phyloP scores from a whole-genome alignment of 129 eudicot genomes.

The Artemisia annua region DNA sequence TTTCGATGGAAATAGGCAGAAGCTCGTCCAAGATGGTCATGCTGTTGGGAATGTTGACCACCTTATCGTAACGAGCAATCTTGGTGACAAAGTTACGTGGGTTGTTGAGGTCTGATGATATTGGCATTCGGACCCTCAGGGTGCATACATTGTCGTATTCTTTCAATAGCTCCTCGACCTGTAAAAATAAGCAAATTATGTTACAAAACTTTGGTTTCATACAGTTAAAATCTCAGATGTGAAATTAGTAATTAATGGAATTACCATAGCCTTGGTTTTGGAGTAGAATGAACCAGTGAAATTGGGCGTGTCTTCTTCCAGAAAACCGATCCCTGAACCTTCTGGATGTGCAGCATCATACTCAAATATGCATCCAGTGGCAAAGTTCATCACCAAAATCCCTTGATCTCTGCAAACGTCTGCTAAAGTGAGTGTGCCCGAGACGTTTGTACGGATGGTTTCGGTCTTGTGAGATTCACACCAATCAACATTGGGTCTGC shows the following conservation, averaged over 20 bases:
- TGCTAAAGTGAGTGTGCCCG: conserved; percentile 84
- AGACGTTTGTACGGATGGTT: conserved; percentile 85
- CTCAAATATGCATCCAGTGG: conserved; percentile 97
- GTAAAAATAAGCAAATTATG: neutral
- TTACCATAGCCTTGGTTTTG: conserved; percentile 98
- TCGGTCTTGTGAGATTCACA: conserved; percentile 90
- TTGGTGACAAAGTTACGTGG: conserved; percentile 96
- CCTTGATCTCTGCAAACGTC: conserved; percentile 84
- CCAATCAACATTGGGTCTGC: conserved; percentile 99
- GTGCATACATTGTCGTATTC: conserved; percentile 96
- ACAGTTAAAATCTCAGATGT: neutral
- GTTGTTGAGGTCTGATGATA: conserved; percentile 87
- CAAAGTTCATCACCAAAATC: conserved; percentile 77
- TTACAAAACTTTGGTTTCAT: neutral
- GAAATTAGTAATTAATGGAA: neutral
- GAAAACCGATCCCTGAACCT: conserved; percentile 93
- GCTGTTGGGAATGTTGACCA: conserved; percentile 95
- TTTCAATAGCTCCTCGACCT: conserved; percentile 88
- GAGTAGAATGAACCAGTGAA: conserved; percentile 94
- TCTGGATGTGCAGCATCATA: conserved; percentile 82
- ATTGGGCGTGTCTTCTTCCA: conserved; percentile 92
- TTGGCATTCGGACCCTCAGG: conserved; percentile 93
- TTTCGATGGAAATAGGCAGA: conserved; percentile 89
- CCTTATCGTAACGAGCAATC: conserved; percentile 78
- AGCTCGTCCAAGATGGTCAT: conserved; percentile 97